Conservation (phyloP, 1,139 yeast genomes). For the Taphrina flavorubra region DNA sequence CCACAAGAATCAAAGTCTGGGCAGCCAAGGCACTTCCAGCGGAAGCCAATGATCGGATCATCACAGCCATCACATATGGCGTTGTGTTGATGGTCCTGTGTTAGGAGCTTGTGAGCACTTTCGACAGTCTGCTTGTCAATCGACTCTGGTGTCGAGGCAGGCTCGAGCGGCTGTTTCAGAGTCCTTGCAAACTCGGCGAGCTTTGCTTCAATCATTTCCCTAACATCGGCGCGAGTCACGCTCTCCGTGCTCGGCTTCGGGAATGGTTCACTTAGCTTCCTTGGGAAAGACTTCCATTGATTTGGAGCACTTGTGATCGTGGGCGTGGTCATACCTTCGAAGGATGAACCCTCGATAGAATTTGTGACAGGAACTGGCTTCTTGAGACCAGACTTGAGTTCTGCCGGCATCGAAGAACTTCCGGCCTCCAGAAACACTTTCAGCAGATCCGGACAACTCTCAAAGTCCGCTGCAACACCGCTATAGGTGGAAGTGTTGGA, state of each 20-base stretch:
- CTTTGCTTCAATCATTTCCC: constrained; percentile 13
- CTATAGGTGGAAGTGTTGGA: neutral
- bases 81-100: constrained; percentile 30
- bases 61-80: constrained; percentile 47
- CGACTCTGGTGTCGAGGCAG: neutral
- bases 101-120: too few relatives aligned
- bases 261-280: neutral
- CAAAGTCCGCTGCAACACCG: neutral
- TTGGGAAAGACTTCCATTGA: neutral
- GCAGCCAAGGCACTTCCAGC: constrained; percentile 61
- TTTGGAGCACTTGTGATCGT: neutral
- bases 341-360: neutral
- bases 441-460: constrained; percentile 6
- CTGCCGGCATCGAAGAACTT: neutral
- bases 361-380: neutral
- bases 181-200: neutral
- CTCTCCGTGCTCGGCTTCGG: neutral
- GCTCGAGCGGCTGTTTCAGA: neutral
- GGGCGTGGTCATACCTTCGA: neutral
- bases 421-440: constrained; percentile 14
- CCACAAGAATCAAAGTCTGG: constrained; percentile 61
- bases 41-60: constrained; percentile 52
- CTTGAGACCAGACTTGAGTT: neutral
- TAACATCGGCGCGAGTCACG: constrained; percentile 10
- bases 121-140: neutral